Evolutionary conservation across 345 rosid genomes (phyloP), one percentile per base, ranked within the genome.

Genomic region (Mercurialis annua): DNA sequence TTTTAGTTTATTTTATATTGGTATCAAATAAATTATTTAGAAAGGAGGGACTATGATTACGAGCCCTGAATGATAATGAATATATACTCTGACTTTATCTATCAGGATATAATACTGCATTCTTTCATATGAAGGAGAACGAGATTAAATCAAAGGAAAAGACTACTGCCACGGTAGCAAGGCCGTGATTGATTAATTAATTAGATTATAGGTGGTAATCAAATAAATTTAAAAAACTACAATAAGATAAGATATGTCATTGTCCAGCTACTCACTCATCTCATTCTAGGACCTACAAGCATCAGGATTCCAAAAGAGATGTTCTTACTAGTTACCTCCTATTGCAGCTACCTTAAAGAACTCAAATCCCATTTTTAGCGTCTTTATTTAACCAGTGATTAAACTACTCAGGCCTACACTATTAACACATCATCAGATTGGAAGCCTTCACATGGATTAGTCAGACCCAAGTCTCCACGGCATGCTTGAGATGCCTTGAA

Each of bases 401-500:
- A 50, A 47, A 62, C 66, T 72, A 76, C 67, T 6, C 52, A 38
- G 61, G 48, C 68, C 80, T 73, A 49, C 6, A 40, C 31, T 58
- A 30, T 50, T n/a, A 57, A 20, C 50, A 65, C 71, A 71, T 62
- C 70, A 62, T 55, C 4, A 59, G 68, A 51, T 62, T 49, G 46
- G 67, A 44, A 26, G 56, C 62, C 68, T 71, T 21, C 77, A 71
- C 77, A 69, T 38, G 31, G 46, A 72, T 73, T 73, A 66, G 77
- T 70, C 10, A 18, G 44, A 55, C 59, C 38, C 11, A 8, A 34
- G 53, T 38, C 33, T 83, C 92, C 90, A 86, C 27, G 85, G 78
- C 47, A 80, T 67, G 50, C 44, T 69, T 10, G 75, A 30, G 73
- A 83, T 82, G 77, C 74, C 73, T 52, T 73, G 87, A 10, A 81